Evolutionary conservation across 2,329 filamentous ascomycete species (phyloP).

Genomic region (Sporothrix pseudoabietina): DNA sequence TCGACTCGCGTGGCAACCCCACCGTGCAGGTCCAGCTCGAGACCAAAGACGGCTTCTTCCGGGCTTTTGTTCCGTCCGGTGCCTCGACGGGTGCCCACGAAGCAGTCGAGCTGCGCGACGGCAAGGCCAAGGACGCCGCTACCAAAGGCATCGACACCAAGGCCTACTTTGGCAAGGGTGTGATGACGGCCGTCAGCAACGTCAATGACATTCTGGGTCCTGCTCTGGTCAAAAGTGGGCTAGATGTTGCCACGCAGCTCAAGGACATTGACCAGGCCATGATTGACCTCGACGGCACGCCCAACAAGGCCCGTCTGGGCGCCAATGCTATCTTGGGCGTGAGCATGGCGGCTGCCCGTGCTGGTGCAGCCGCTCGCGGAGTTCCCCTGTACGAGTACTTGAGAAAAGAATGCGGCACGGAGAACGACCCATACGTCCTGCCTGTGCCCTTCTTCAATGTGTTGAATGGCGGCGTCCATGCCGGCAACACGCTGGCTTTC

Average conservation of each 20-base stretch:
- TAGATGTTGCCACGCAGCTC: neutral
- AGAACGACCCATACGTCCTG: neutral
- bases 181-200: neutral
- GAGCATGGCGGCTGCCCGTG: conserved; percentile 37
- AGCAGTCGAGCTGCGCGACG: neutral
- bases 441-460: neutral
- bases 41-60: conserved; percentile 36
- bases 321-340: conserved; percentile 64
- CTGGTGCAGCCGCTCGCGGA: neutral
- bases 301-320: conserved; percentile 61
- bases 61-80: neutral
- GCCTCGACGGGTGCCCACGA: neutral
- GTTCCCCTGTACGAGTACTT: neutral
- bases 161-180: neutral
- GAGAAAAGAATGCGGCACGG: neutral
- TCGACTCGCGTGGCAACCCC: conserved; percentile 44
- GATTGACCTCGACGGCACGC: conserved; percentile 58
- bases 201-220: neutral
- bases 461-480: neutral
- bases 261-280: conserved; percentile 55
- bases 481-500: neutral
- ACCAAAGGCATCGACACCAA: neutral
- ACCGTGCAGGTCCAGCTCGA: conserved; percentile 42
- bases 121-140: neutral
- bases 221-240: neutral